Conservation (phyloP, 164 flowering plant species). For the Chimonanthus praecox region DNA sequence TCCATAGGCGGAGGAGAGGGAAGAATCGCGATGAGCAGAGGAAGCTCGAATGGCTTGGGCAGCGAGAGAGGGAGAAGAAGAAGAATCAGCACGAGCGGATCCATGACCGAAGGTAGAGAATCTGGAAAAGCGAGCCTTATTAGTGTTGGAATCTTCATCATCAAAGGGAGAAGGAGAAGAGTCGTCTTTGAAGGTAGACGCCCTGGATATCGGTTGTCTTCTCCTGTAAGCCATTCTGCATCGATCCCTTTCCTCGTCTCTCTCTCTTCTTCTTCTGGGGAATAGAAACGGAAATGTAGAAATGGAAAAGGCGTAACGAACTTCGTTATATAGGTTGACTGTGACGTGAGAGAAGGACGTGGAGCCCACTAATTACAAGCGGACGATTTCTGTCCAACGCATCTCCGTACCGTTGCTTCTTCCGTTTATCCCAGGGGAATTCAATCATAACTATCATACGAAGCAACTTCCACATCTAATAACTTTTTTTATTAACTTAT, state of each 20-base stretch:
- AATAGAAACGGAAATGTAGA: not conserved
- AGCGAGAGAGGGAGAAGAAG: constrained; percentile 33
- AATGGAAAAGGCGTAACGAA: not conserved
- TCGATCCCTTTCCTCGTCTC: not conserved
- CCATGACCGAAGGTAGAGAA: not conserved
- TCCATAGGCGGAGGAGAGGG: constrained; percentile 51
- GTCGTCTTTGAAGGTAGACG: constrained; percentile 24
- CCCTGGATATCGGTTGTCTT: constrained; percentile 30
- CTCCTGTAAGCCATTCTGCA: constrained; percentile 52
- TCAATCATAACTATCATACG: too few relatives aligned
- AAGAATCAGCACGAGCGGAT: not conserved
- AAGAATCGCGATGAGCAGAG: constrained; percentile 59
- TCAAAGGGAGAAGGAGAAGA: constrained; percentile 4
- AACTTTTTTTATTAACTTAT: too few relatives aligned
- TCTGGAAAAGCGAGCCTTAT: not conserved
- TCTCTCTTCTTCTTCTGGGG: not conserved
- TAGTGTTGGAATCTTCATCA: constrained; percentile 1
- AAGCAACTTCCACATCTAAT: too few relatives aligned
- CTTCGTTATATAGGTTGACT: not conserved
- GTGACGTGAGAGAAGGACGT: not conserved
- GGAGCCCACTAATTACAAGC: not conserved
- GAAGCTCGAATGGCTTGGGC: constrained; percentile 87
- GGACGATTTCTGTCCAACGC: not conserved
- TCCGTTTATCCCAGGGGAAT: too few relatives aligned
- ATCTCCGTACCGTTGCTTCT: too few relatives aligned